Evolutionary conservation across 2,329 filamentous ascomycete genomes (phyloP).

Genomic region (Colletotrichum sp.): DNA sequence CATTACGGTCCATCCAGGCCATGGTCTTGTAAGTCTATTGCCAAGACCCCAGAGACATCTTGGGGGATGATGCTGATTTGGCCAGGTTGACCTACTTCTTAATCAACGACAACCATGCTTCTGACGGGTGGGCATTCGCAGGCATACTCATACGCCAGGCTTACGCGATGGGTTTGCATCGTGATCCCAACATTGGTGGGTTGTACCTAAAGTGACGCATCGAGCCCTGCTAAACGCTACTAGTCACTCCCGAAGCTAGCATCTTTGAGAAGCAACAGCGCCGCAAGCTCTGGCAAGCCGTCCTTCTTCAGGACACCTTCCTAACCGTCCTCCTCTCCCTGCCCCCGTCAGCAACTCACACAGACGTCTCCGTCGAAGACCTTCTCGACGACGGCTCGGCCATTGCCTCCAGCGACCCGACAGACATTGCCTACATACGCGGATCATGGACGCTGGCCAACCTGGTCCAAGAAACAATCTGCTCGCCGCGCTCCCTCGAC

Average conservation of each 20-base stretch:
- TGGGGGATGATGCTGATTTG: neutral
- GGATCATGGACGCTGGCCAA: conserved; percentile 82
- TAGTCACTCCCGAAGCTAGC: conserved; percentile 68
- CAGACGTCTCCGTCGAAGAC: conserved; percentile 78
- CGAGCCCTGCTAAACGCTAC: conserved; percentile 4
- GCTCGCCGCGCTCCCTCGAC: conserved; percentile 75
- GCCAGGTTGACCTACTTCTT: conserved; percentile 73
- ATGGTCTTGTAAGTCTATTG: conserved; percentile 66
- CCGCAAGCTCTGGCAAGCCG: conserved; percentile 82
- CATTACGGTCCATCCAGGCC: conserved; percentile 74
- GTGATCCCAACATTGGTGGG: conserved; percentile 75
- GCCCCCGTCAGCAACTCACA: conserved; percentile 79
- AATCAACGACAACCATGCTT: conserved; percentile 86
- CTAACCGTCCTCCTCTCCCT: conserved; percentile 78
- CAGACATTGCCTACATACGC: conserved; percentile 73
- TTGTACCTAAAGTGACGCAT: conserved; percentile 15
- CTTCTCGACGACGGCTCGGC: conserved; percentile 66
- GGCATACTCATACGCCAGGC: conserved; percentile 79
- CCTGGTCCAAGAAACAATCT: conserved; percentile 78
- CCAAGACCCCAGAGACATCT: neutral
- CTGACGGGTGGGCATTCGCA: conserved; percentile 82
- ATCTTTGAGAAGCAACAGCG: conserved; percentile 79
- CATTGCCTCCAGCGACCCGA: conserved; percentile 65
- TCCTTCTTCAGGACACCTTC: conserved; percentile 82
- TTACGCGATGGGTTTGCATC: conserved; percentile 81